Conservation (phyloP, 169 alveolate genomes). For the Plasmodium cynomolgi region DNA sequence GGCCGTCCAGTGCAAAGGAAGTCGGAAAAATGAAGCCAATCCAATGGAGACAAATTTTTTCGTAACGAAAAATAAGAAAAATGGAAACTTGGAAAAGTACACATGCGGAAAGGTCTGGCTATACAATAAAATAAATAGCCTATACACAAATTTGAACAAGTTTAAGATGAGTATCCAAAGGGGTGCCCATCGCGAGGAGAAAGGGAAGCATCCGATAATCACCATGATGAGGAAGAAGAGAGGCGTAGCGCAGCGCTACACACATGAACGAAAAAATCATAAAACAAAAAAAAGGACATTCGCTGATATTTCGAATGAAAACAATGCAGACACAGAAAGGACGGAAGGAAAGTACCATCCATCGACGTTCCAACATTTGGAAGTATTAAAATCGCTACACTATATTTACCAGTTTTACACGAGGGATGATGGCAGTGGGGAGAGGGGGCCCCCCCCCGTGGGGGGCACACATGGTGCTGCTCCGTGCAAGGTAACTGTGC, state of each 20-base stretch:
- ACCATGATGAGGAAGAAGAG: background rate
- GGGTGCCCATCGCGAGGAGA: background rate
- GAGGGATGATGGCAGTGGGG: background rate
- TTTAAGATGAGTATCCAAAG: background rate
- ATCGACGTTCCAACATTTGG: slow-evolving; percentile 13
- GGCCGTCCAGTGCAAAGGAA: background rate
- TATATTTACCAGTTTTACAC: slow-evolving; percentile 47
- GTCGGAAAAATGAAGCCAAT: background rate
- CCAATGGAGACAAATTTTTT: background rate
- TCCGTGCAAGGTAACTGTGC: background rate
- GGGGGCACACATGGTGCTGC: background rate
- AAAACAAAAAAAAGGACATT: slow-evolving; percentile 3
- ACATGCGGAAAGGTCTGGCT: slow-evolving; percentile 22
- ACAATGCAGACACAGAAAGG: background rate
- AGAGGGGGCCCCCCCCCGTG: background rate
- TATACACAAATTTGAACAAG: slow-evolving; percentile 6
- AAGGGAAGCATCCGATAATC: background rate
- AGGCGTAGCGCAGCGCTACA: background rate
- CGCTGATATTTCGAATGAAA: slow-evolving; percentile 15
- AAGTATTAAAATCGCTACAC: slow-evolving; percentile 28
- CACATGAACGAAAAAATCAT: background rate
- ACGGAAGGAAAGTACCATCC: background rate
- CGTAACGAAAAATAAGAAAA: background rate
- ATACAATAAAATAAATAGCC: slow-evolving; percentile 18
- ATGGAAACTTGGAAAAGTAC: background rate